Percentiles rank a stretch among this genome's conserved stretches.
These are phyloP conservation scores for Nemania sp. DNA, from an alignment of 2,329 filamentous ascomycete genomes.

Conservation along the genomic window DNA sequence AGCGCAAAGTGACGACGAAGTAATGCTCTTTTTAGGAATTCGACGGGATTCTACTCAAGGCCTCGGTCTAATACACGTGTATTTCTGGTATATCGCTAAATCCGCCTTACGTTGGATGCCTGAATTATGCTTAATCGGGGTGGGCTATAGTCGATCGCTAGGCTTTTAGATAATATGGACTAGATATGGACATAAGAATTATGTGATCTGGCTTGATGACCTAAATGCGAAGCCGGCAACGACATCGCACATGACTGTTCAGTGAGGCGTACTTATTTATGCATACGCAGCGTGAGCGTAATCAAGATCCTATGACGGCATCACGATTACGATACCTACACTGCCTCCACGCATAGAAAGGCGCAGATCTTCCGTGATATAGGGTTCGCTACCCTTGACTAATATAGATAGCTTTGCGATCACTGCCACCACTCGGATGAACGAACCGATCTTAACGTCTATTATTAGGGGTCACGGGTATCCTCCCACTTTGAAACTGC, in stretches of 20 bases:
- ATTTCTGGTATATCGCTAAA: neutral
- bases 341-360: neutral
- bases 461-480: neutral
- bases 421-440: neutral
- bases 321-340: neutral
- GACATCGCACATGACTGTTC: neutral
- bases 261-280: too few species aligned
- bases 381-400: conserved; percentile 10
- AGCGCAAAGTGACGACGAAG: conserved; percentile 43
- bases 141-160: neutral
- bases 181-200: neutral
- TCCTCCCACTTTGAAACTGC: conserved; percentile 18
- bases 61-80: neutral
- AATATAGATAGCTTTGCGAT: conserved; percentile 25
- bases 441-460: neutral
- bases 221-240: neutral
- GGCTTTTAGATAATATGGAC: neutral
- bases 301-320: neutral
- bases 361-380: neutral
- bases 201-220: neutral
- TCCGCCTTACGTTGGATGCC: neutral
- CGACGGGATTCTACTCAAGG: neutral
- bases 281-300: neutral
- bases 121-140: neutral
- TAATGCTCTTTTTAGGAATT: neutral